These are phyloP conservation scores for Grigorovia yakushimaensis DNA, from an alignment of 805 yeast genomes.

Conservation along the genomic window DNA sequence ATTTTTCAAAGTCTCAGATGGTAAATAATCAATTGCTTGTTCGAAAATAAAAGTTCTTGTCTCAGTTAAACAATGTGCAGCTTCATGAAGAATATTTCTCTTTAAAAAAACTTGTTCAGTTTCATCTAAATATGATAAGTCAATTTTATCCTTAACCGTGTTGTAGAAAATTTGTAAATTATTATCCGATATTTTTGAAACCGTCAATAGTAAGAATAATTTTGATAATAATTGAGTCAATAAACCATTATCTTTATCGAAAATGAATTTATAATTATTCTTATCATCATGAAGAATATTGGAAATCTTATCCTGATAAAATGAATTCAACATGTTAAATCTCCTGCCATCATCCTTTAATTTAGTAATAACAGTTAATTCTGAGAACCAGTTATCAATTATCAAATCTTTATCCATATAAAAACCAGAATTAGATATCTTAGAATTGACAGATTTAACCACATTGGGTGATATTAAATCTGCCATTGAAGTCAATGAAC, in stretches of 20 bases:
- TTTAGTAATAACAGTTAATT: constrained; percentile 24
- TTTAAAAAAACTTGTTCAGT: constrained; percentile 40
- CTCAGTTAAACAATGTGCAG: constrained; percentile 28
- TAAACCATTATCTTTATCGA: constrained; percentile 1
- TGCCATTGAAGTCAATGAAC: too few relatives aligned
- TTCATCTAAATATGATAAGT: constrained; percentile 59
- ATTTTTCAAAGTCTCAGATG: constrained; percentile 15
- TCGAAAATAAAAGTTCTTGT: constrained; percentile 23
- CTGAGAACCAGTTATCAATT: constrained; percentile 28
- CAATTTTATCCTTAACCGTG: constrained; percentile 34
- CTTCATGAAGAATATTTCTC: constrained; percentile 70
- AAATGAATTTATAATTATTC: constrained; percentile 6
- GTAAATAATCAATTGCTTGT: constrained; percentile 14
- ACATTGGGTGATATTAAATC: not conserved
- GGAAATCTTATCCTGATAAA: constrained; percentile 19
- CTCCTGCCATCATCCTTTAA: constrained; percentile 24
- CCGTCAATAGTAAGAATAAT: constrained; percentile 59
- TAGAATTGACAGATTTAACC: not conserved
- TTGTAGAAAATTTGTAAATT: constrained; percentile 38
- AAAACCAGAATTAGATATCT: not conserved
- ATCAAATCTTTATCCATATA: constrained; percentile 13
- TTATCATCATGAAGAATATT: constrained; percentile 5
- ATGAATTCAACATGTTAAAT: constrained; percentile 13
- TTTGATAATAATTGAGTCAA: constrained; percentile 41
- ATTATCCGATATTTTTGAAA: constrained; percentile 52